Evolutionary conservation across 441 rosid species (phyloP), one percentile per base, ranked within the genome.

Genomic region (Pelargonium australe): DNA sequence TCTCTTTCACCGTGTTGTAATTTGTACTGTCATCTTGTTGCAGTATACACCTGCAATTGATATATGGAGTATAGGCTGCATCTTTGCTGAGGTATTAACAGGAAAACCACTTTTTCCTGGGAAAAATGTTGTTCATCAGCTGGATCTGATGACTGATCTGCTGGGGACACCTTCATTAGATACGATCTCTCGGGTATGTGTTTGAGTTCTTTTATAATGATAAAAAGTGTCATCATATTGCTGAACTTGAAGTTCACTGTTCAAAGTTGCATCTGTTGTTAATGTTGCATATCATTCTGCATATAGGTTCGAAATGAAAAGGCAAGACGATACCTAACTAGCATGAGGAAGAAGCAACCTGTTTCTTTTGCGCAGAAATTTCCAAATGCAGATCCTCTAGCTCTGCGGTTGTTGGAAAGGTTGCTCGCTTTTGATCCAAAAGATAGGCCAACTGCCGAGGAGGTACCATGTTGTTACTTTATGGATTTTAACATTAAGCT

Each of bases 41-140:
- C 89, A 94, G 98, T 94, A 91, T 76, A 94, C 98, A 19, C 94
- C 98, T 16, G 97, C 98, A 63, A 89, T 94, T 72, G 98, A 94
- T 70, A 85, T 94, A 64, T 94, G 98, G 98, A 86, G 98, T 76
- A 94, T 94, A 71, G 97, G 98, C 63, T 91, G 97, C 85, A 94
- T 94, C 74, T 94, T 94, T 79, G 98, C 96, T 14, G 98, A 94
- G 73, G 91, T 94, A 31, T 78, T 91, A 72, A 87, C 83, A 6
- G 96, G 97, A 71, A 89, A 84, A 73, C 96, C 95, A 7, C 81
- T 91, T 66, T 94, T 89, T 78, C 96, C 97, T 67, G 96, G 98
- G n/a, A 93, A 91, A 79, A 89, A 91, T 78, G 97, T 91, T 11
- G 96, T 89, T 72, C 95, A 89, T 74, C 96, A 91, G 79, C 80